Base-by-base conservation (phyloP, 1,284 basidiomycete genomes). In the Athelia psychrophila region DNA sequence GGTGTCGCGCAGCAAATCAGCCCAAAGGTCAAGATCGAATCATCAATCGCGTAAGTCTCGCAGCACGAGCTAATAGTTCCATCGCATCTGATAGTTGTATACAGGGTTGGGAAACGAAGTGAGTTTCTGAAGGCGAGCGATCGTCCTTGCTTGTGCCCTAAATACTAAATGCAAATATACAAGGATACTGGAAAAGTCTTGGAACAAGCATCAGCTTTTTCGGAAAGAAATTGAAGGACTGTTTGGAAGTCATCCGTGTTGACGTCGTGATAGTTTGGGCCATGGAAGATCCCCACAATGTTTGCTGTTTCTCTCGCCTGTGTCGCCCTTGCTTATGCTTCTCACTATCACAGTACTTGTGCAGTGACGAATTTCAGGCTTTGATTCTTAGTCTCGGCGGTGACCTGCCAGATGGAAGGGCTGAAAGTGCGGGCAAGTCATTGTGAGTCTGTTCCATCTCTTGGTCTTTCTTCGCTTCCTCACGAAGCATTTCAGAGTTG, bases 261-360 rank as follows among this genome's bases (percentile, higher is more conserved):
- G 59, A 66, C 45, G 63, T 66, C 44, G 50, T 66, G 24, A 47
- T 36, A 3, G 53, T 62, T 25, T 67, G 65, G 65, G 58, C 58
- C 35, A 61, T 67, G 49, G 38, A 60, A 30, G 64, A 67, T 54
- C 58, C 61, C 2, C 30, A 58, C 1, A 44, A 47, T 33, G 62
- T 60, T 20, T 27, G 56, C 49, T 27, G 16, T 24, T 23, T 24
- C 23, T 40, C 47, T 20, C 8, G 20, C 18, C 23, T 33, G 9
- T 42, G n/a, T 9, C n/a, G 16, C 38, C n/a, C 38, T 16, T 44
- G 24, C n/a, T n/a, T 49, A 20, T 9, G 13, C 32, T 20, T 44
- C 13, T 3, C n/a, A n/a, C 5, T 38, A 18, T 8, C 25, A 18
- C 45, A 66, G 63, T 56, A 60, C 42, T 49, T 64, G 35, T 45